phyloP scores from a whole-genome alignment of 2,329 filamentous ascomycete species.

The Venturia effusa region DNA sequence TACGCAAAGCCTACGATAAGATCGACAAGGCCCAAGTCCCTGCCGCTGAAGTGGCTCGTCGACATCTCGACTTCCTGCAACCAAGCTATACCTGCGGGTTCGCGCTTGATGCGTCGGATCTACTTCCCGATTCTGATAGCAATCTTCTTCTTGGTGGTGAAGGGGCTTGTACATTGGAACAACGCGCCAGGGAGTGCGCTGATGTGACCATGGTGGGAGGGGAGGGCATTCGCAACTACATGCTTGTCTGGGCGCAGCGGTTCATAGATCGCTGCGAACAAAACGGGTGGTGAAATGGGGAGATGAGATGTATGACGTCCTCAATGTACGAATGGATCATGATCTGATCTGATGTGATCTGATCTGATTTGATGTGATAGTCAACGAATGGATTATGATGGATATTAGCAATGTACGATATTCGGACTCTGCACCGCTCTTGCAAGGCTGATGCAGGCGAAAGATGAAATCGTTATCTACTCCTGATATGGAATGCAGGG shows the following conservation, averaged over 20 bases:
- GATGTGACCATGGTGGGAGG: neutral
- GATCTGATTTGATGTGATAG: no score
- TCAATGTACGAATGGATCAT: neutral
- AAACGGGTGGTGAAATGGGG: neutral
- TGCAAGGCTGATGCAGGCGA: no score
- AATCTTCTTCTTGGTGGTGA: neutral
- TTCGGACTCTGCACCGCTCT: no score
- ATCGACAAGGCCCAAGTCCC: neutral
- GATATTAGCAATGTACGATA: no score
- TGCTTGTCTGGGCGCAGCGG: neutral
- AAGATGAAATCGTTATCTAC: no score
- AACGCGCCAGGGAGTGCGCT: neutral
- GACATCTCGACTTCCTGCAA: neutral
- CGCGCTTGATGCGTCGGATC: neutral
- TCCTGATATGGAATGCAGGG: no score
- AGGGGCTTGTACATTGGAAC: neutral
- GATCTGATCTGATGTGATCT: no score
- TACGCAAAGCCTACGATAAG: neutral
- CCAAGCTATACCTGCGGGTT: neutral
- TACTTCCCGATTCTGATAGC: neutral
- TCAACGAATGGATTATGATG: no score
- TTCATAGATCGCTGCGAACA: neutral
- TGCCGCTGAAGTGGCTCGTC: neutral
- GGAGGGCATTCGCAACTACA: neutral
- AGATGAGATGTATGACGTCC: neutral